A percentile compares a stretch with the other conserved stretches of the same genome.
Conservation (phyloP, 352 stramenopile species). For the Phytophthora pluvialis region DNA sequence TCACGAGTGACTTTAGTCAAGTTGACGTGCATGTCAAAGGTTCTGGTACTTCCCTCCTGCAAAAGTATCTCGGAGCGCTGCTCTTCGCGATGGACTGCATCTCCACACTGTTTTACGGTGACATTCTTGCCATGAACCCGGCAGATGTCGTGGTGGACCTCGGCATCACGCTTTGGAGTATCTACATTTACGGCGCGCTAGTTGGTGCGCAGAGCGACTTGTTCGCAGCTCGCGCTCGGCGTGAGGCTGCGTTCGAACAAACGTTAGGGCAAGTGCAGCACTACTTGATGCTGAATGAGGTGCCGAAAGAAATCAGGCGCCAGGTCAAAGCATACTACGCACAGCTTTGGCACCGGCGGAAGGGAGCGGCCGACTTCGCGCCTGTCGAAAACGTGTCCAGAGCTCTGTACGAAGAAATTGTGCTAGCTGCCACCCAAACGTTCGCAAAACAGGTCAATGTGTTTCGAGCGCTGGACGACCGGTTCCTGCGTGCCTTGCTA, state of each 20-base stretch:
- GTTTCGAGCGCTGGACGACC: slow-evolving; percentile 58
- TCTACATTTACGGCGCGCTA: slow-evolving; percentile 77
- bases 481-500: slow-evolving; percentile 64
- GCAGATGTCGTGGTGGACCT: slow-evolving; percentile 67
- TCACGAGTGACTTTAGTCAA: too few relatives aligned
- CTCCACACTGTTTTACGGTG: slow-evolving; percentile 73
- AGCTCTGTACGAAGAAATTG: slow-evolving; percentile 62
- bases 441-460: slow-evolving; percentile 61
- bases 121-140: slow-evolving; percentile 75
- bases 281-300: slow-evolving; percentile 72
- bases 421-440: slow-evolving; percentile 50
- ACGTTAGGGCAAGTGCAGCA: slow-evolving; percentile 70
- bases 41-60: too few relatives aligned
- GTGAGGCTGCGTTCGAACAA: slow-evolving; percentile 69
- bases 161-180: slow-evolving; percentile 59
- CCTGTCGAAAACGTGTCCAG: slow-evolving; percentile 55
- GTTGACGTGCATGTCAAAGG: too few relatives aligned
- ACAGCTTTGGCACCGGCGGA: slow-evolving; percentile 58
- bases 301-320: slow-evolving; percentile 68
- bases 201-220: slow-evolving; percentile 65
- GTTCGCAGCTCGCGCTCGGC: slow-evolving; percentile 49
- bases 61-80: slow-evolving; percentile 27
- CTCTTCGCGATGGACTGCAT: slow-evolving; percentile 72
- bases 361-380: slow-evolving; percentile 62
- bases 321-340: slow-evolving; percentile 80